Base-by-base conservation (phyloP, 495 filamentous ascomycete genomes). In the Collariella sp. region DNA sequence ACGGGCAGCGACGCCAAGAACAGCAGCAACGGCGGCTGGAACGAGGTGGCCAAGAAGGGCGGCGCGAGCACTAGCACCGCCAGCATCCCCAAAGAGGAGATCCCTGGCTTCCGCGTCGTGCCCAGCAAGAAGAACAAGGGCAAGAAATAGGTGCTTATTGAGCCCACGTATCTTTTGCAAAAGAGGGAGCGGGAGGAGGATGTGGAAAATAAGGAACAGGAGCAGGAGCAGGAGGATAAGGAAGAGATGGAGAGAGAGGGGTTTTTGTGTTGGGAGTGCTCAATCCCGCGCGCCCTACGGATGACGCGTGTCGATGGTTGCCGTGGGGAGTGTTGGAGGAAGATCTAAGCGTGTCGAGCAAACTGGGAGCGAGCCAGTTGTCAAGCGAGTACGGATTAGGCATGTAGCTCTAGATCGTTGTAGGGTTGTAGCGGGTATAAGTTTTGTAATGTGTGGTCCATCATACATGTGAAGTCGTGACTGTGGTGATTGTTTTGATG, bases 31-130 rank as follows among this genome's bases (percentile, higher is more conserved):
- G 86, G 88, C 52, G 93, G 93, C 23, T 97, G 93, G 93, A 95
- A 81, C 63, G 94, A 97, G 73, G 93, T 98, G 59, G 93, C 93
- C 9, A 96, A 96, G 82, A 95, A 96, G 79, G 77, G 75, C 59
- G 67, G 69, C 55, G 69, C 67, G 46, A 66, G 54, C 55, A 69
- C 67, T 46, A 66, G 54, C 29, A 62, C 19, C 19, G 34, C 6
- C 16, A 39, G 20, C 35, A 38, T 19, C 19, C 58, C 67, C 33
- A 71, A 68, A 55, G 72, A 78, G 29, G 77, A 79, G n/a, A 72
- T 64, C 33, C 72, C 82, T 10, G 81, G 81, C 6, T 97, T 96
- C 73, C 88, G 89, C 75, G 85, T 97, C 40, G 91, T 97, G 38
- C 81, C 87, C 41, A 79, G 83, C 56, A 91, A 94, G 70, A 97